Evolutionary conservation across 257 asterid species (phyloP).

Genomic region (Scutellaria minor): DNA sequence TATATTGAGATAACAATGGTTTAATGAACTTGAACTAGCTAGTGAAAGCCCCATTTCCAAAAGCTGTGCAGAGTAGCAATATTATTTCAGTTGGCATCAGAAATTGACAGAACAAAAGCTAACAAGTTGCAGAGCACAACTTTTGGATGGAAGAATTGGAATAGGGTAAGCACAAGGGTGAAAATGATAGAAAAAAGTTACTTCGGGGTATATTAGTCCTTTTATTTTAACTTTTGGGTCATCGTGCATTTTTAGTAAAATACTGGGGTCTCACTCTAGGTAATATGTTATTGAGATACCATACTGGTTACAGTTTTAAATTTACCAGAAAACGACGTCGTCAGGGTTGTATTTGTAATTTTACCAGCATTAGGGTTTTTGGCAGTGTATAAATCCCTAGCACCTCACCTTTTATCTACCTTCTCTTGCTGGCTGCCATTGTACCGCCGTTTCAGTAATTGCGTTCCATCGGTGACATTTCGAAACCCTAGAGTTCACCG

Average conservation of each 20-base stretch:
- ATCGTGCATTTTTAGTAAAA: neutral
- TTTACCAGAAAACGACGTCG: neutral
- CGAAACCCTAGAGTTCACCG: slow-evolving; percentile 35
- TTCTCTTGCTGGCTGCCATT: slow-evolving; percentile 31
- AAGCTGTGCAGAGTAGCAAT: slow-evolving; percentile 1
- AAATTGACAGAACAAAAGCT: neutral
- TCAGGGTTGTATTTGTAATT: slow-evolving; percentile 33
- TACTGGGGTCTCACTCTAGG: neutral
- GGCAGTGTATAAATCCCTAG: slow-evolving; percentile 27
- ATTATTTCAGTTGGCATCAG: slow-evolving; percentile 19
- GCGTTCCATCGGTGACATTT: slow-evolving; percentile 19
- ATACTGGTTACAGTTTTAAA: neutral
- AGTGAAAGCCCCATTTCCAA: slow-evolving; percentile 49
- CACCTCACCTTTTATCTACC: neutral
- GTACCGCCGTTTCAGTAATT: slow-evolving; percentile 7
- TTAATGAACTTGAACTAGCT: slow-evolving; percentile 34
- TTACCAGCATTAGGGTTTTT: slow-evolving; percentile 27
- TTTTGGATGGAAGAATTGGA: neutral
- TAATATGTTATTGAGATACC: too few relatives aligned
- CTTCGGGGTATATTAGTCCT: neutral
- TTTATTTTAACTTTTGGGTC: slow-evolving; percentile 3
- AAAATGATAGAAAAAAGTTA: neutral
- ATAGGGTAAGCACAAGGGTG: slow-evolving; percentile 25
- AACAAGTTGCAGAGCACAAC: neutral
- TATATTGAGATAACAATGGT: slow-evolving; percentile 18